Evolutionary conservation across 1,284 basidiomycete species (phyloP), one percentile per base, ranked within the genome.

Genomic region (Microstroma glucosiphilum): DNA sequence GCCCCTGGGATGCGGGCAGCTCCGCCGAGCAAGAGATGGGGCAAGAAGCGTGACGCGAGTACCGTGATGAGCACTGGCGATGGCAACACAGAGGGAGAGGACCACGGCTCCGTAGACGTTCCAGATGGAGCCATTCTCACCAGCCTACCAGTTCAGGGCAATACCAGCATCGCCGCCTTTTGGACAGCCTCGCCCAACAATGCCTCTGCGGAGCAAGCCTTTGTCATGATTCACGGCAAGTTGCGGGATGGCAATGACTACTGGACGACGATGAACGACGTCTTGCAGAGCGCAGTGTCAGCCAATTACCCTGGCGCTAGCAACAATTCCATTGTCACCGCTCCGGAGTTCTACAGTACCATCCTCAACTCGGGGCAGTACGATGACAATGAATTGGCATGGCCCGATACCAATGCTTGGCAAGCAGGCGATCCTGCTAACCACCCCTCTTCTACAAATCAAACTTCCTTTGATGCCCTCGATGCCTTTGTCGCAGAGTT

Each of bases 221-320:
- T 69, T 41, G 60, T 78, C 58, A 76, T 77, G 72, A 72, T 78
- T 61, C 77, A 78, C 60, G 77, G 75, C 11, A 62, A 69, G 19
- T 58, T 69, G 19, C 67, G 74, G 1, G 63, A 77, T 59, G 77
- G 76, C 25, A 64, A 61, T 51, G 57, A 63, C 46, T 13, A 66
- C 58, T 68, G 60, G 62, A 60, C 46, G 15, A 72, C 69, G 15
- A 77, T 75, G 73, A 59, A 70, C 57, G 43, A 65, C 12, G 65
- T 68, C 11, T 65, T 76, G 26, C 4, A 65, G 3, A 61, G 60
- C 4, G 75, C 76, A 1, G 19, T 67, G 21, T 56, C 64, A 1
- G 70, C 58, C 26, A 59, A 56, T 25, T 65, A 66, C 40, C 4
- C 64, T 0, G 51, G 64, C 1, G 72, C 69, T 0, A 59, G 66